Base-by-base conservation (phyloP, 1,284 basidiomycete species). In the Austroboletus olivaceoglutinosus region DNA sequence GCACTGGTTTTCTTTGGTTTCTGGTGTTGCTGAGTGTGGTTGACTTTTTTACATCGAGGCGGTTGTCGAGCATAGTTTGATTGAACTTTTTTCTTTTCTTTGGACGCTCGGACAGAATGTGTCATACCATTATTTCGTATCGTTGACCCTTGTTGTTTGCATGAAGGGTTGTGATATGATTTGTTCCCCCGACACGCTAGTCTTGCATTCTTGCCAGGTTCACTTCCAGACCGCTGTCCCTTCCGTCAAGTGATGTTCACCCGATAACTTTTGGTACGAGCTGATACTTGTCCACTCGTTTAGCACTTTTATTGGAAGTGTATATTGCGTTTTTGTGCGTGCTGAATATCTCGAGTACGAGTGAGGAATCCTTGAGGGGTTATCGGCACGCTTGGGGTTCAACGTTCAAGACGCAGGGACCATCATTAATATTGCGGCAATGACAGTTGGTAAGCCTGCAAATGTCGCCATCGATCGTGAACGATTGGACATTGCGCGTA, bases 71-170 rank as follows among this genome's bases (percentile, higher is more conserved):
- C 29, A 12, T 30, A 12, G 8, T 30, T 7, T 30, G 29, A 30
- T 34, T 34, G 33, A 15, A 34, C 37, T 11, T 38, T 0, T 22
- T 50, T 56, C 30, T 43, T 29, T 12, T 52, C 45, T 36, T 46
- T n/a, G 53, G 37, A 62, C 48, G 31, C 25, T 63, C 51, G 58
- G 47, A 56, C 55, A 51, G 41, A 43, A 39, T 30, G 18, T 53
- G 34, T 55, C 43, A 40, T 45, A 33, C 48, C 48, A 23, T 29
- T 33, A 23, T 46, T 48, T 22, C 50, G 21, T 54, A 16, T 34
- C 49, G 38, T 43, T 39, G 21, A 44, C 33, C 42, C 30, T 43
- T 11, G 42, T 47, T 11, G n/a, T 30, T 31, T 38, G 16, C 37
- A 9, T n/a, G 12, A 4, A 36, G n/a, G 33, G 23, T 39, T 40